Conservation (phyloP, 2,329 filamentous ascomycete species). For the Waltergamsia citrina region DNA sequence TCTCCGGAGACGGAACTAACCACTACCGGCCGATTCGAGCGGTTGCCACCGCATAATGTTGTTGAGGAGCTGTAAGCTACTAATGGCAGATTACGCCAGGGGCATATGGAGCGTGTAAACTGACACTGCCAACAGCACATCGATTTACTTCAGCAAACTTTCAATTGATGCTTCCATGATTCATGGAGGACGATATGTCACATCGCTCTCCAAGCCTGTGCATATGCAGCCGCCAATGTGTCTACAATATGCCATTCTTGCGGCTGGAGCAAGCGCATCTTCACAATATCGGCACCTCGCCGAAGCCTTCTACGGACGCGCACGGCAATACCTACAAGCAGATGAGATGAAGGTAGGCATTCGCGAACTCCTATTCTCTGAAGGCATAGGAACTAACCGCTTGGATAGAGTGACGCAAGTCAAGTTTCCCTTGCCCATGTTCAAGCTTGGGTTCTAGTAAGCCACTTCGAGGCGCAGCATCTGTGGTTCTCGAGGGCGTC, state of each 20-base stretch:
- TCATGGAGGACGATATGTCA: conserved; percentile 62
- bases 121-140: conserved; percentile 4
- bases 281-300: conserved; percentile 61
- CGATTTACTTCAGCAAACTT: conserved; percentile 59
- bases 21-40: conserved; percentile 17
- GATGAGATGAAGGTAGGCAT: conserved; percentile 63
- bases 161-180: conserved; percentile 64
- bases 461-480: conserved; percentile 68
- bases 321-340: conserved; percentile 68
- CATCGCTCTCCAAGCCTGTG: conserved; percentile 58
- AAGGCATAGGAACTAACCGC: too few species aligned
- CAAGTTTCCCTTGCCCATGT: conserved; percentile 55
- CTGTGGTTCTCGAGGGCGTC: conserved; percentile 78
- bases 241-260: conserved; percentile 75
- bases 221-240: conserved; percentile 70
- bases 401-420: conserved; percentile 11
- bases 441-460: conserved; percentile 65
- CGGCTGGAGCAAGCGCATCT: conserved; percentile 57
- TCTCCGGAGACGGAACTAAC: conserved; percentile 8
- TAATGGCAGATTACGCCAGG: too few species aligned
- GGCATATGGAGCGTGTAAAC: too few species aligned
- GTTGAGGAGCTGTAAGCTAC: conserved; percentile 17
- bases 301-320: conserved; percentile 69
- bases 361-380: too few species aligned
- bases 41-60: conserved; percentile 13